These are phyloP conservation scores for Globisporangium recalcitrans DNA, from an alignment of 352 stramenopile genomes.

Conservation along the genomic window DNA sequence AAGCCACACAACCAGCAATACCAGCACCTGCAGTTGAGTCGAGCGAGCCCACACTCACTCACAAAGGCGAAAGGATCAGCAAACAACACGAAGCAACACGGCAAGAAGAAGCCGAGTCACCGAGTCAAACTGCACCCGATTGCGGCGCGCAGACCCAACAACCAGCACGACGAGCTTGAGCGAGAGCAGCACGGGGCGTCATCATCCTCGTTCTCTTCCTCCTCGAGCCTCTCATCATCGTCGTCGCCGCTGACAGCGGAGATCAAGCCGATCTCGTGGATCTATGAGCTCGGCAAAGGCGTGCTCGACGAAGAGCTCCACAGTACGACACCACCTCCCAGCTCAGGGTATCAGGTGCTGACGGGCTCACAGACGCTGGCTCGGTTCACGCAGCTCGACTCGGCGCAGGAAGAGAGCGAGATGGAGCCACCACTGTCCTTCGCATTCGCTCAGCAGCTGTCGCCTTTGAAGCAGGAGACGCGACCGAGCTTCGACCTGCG, in stretches of 20 bases:
- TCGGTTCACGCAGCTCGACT: constrained; percentile 14
- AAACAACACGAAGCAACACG: constrained; percentile 14
- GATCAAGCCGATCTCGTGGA: constrained; percentile 59
- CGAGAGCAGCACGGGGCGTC: constrained; percentile 10
- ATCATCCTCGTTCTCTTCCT: background rate
- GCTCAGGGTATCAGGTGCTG: background rate
- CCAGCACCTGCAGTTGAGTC: background rate
- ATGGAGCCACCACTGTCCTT: constrained; percentile 17
- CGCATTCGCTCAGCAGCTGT: no score
- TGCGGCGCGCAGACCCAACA: constrained; percentile 15
- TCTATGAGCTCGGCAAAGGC: constrained; percentile 37
- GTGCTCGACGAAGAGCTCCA: constrained; percentile 26
- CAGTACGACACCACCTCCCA: background rate
- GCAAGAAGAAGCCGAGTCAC: constrained; percentile 11
- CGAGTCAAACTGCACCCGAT: constrained; percentile 24
- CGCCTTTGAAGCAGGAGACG: no score
- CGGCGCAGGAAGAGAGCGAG: constrained; percentile 19
- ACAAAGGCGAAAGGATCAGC: background rate
- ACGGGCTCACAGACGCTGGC: background rate
- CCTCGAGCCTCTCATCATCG: constrained; percentile 4
- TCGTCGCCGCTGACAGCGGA: constrained; percentile 42
- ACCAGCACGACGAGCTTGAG: constrained; percentile 25
- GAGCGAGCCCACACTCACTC: background rate
- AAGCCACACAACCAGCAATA: constrained; percentile 5
- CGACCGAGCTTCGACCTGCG: constrained; percentile 2